These are phyloP conservation scores for Arthrobotrys megalospora DNA, from an alignment of 2,329 filamentous ascomycete species.

Conservation along the genomic window DNA sequence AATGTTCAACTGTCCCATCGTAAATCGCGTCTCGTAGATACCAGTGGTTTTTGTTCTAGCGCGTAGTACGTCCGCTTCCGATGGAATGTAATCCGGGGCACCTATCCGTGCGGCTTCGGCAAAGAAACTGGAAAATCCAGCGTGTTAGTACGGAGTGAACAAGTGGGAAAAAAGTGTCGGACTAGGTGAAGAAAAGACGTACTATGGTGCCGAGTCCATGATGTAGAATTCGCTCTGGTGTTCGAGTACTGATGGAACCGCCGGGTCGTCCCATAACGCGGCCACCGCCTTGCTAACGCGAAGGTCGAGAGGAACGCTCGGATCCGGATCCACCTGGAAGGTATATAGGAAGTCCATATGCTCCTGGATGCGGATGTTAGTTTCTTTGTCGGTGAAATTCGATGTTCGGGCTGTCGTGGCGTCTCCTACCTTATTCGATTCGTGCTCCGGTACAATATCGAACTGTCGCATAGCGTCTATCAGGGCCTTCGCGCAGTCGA, in stretches of 20 bases:
- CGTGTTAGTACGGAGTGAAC: slow-evolving; percentile 61
- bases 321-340: slow-evolving; percentile 91
- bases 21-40: slow-evolving; percentile 98
- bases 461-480: slow-evolving; percentile 94
- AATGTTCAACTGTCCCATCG: slow-evolving; percentile 98
- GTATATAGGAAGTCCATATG: slow-evolving; percentile 85
- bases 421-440: slow-evolving; percentile 63
- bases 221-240: slow-evolving; percentile 98
- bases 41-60: slow-evolving; percentile 98
- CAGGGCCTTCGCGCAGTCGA: slow-evolving; percentile 95
- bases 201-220: slow-evolving; percentile 99
- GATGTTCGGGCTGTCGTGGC: slow-evolving; percentile 63
- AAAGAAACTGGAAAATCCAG: slow-evolving; percentile 81
- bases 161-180: slow-evolving; percentile 50
- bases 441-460: slow-evolving; percentile 77
- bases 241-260: slow-evolving; percentile 85
- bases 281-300: slow-evolving; percentile 86
- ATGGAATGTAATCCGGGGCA: slow-evolving; percentile 86
- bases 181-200: slow-evolving; percentile 67
- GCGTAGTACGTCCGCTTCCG: slow-evolving; percentile 93
- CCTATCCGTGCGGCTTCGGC: slow-evolving; percentile 91
- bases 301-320: slow-evolving; percentile 84
- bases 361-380: slow-evolving; percentile 72
- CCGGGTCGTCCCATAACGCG: slow-evolving; percentile 90
- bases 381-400: not conserved